phyloP scores from a whole-genome alignment of 441 rosid species.

The Erysimum cheiri region DNA sequence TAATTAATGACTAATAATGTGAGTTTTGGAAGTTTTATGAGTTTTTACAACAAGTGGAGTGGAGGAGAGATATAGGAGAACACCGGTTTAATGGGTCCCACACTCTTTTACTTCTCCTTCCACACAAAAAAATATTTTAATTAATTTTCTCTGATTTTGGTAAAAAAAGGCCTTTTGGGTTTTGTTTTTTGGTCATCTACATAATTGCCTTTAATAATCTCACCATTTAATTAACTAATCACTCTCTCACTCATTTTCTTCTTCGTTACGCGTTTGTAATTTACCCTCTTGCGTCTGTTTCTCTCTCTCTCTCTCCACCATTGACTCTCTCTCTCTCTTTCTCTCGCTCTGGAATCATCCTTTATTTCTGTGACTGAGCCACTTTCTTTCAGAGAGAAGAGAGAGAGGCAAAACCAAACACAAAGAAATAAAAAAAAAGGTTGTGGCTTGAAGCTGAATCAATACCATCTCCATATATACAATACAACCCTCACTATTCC shows the following conservation, averaged over 20 bases:
- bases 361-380: slow-evolving; percentile 45
- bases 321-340: slow-evolving; percentile 40
- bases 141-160: slow-evolving; percentile 16
- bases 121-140: background rate
- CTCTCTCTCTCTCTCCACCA: slow-evolving; percentile 41
- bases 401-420: background rate
- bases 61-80: slow-evolving; percentile 24
- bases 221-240: slow-evolving; percentile 44
- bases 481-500: slow-evolving; percentile 32
- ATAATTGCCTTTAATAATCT: slow-evolving; percentile 41
- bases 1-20: slow-evolving; percentile 16
- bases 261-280: slow-evolving; percentile 37
- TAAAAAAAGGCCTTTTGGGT: slow-evolving; percentile 21
- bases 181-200: slow-evolving; percentile 25
- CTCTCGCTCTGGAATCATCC: slow-evolving; percentile 39
- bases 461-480: slow-evolving; percentile 34
- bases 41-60: slow-evolving; percentile 29
- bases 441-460: slow-evolving; percentile 45
- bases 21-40: slow-evolving; percentile 1
- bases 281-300: slow-evolving; percentile 26
- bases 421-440: background rate
- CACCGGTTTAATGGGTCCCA: slow-evolving; percentile 42
- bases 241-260: slow-evolving; percentile 32
- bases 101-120: slow-evolving; percentile 16
- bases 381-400: slow-evolving; percentile 41